These are phyloP conservation scores for Backusella sp. DNA, from an alignment of 192 early-diverging fungal species.

Conservation along the genomic window DNA sequence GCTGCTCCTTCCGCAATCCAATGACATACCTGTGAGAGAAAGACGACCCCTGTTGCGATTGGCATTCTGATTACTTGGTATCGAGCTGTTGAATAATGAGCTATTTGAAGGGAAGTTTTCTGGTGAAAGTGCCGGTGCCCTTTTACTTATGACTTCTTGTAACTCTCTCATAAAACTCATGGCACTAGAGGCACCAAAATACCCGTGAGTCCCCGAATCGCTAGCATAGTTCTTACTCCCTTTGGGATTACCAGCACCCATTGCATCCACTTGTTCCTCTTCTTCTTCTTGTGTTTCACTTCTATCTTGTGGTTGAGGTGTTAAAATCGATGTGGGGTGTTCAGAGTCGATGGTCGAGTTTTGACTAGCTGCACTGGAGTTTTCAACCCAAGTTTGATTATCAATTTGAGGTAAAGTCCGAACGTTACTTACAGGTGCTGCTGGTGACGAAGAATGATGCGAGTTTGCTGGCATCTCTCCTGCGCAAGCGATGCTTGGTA, in stretches of 20 bases:
- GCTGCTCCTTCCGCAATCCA: neutral
- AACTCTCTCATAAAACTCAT: conserved; percentile 15
- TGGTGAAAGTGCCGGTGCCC: neutral
- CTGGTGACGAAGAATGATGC: neutral
- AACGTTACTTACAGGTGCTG: neutral
- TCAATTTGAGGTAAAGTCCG: neutral
- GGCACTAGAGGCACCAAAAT: conserved; percentile 15
- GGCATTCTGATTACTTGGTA: neutral
- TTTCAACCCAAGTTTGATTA: conserved; percentile 2
- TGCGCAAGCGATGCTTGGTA: neutral
- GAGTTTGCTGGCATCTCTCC: neutral
- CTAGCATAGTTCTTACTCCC: neutral
- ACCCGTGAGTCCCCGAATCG: neutral
- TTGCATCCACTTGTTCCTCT: conserved; percentile 5
- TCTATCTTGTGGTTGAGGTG: neutral
- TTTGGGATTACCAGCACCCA: conserved; percentile 14
- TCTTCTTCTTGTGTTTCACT: neutral
- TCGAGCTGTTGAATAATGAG: neutral
- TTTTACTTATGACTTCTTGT: conserved; percentile 10
- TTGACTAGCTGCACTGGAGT: neutral
- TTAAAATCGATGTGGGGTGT: neutral
- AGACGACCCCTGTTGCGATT: neutral
- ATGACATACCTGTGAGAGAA: neutral
- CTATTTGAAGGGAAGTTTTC: neutral
- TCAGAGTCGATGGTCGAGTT: conserved; percentile 2